A percentile compares a stretch with the other conserved stretches of the same genome.
Conservation (phyloP, 2,329 filamentous ascomycete species). For the Botrytis medusae region DNA sequence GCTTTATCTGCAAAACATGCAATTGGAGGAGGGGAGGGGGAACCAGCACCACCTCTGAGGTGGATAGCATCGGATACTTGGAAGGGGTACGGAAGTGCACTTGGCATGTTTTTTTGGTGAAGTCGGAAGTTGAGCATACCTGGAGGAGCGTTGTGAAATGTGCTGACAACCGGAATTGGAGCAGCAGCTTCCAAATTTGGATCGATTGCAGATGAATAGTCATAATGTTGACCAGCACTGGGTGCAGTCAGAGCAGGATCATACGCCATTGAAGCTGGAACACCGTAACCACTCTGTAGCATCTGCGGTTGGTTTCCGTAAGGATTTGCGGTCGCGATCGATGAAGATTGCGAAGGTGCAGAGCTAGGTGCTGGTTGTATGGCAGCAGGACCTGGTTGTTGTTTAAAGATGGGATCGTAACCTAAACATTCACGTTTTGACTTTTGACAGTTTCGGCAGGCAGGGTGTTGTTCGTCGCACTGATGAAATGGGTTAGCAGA, state of each 20-base stretch:
- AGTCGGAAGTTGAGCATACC: constrained; percentile 38
- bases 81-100: constrained; percentile 41
- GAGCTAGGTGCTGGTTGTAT: constrained; percentile 68
- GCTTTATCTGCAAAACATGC: constrained; percentile 38
- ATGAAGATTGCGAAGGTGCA: constrained; percentile 34
- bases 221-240: constrained; percentile 50
- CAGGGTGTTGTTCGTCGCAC: constrained; percentile 95
- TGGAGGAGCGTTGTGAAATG: constrained; percentile 33
- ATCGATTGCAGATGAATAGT: constrained; percentile 47
- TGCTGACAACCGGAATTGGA: constrained; percentile 33
- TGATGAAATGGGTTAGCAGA: constrained; percentile 43
- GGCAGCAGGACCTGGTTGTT: constrained; percentile 62
- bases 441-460: constrained; percentile 87
- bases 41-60: constrained; percentile 53
- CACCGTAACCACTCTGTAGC: constrained; percentile 40
- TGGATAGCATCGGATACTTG: constrained; percentile 45
- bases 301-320: constrained; percentile 50
- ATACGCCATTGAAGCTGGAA: constrained; percentile 8
- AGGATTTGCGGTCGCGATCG: constrained; percentile 42
- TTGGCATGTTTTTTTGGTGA: constrained; percentile 39
- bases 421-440: constrained; percentile 84
- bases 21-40: constrained; percentile 40
- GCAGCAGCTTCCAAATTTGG: constrained; percentile 51
- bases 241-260: constrained; percentile 41
- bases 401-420: constrained; percentile 85